Conservation (phyloP, 176 grass and related monocot genomes). For the Secale cereale region DNA sequence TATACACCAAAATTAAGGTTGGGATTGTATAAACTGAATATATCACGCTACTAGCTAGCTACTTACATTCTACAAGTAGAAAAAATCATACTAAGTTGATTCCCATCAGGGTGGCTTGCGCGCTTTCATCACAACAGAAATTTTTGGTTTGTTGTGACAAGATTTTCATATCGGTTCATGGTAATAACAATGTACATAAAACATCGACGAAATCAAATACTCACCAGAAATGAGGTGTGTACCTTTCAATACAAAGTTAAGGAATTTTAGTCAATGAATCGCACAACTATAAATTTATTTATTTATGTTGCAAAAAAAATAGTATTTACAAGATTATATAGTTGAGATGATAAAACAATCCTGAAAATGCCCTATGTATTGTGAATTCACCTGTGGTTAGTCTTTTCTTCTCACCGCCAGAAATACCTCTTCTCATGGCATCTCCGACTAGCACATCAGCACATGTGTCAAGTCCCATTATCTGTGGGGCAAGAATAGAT, state of each 20-base stretch:
- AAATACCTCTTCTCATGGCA: constrained; percentile 91
- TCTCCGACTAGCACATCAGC: constrained; percentile 67
- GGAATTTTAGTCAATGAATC: neutral
- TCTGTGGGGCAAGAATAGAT: constrained; percentile 34
- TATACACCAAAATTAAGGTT: neutral
- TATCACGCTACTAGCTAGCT: neutral
- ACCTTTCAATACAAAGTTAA: neutral
- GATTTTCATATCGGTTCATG: neutral
- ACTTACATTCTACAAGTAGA: neutral
- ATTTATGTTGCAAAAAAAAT: too few relatives aligned
- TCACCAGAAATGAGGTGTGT: neutral
- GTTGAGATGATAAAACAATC: neutral
- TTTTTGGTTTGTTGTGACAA: neutral
- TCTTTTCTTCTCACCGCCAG: constrained; percentile 88
- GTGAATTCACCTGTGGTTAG: constrained; percentile 64
- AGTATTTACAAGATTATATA: neutral
- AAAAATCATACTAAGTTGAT: neutral
- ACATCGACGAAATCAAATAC: neutral
- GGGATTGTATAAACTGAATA: neutral
- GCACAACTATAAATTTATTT: neutral
- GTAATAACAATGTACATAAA: neutral
- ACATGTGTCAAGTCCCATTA: constrained; percentile 88
- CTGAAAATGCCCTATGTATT: neutral
- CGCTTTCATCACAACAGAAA: neutral
- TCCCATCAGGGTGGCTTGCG: neutral